phyloP scores from a whole-genome alignment of 192 early-diverging fungal genomes.

The Mortierella claussenii region DNA sequence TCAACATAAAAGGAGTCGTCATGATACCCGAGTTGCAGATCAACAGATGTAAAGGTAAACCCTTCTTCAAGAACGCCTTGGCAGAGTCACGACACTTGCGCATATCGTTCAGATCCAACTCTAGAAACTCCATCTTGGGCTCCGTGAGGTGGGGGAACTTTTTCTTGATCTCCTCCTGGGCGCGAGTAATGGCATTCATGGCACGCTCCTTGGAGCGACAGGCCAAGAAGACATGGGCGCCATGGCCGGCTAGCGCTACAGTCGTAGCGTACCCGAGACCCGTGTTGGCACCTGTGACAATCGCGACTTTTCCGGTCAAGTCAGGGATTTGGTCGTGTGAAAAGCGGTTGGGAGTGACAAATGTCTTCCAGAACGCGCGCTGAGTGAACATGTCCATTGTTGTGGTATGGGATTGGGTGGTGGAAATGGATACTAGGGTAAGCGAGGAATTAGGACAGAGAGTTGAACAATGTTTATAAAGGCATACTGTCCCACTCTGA shows the following conservation, averaged over 20 bases:
- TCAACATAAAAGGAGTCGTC: conserved; percentile 30
- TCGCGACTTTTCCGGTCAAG: conserved; percentile 51
- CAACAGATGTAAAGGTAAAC: conserved; percentile 57
- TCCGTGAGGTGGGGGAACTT: neutral
- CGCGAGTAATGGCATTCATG: conserved; percentile 6
- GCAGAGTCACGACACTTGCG: conserved; percentile 19
- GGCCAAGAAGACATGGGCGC: conserved; percentile 7
- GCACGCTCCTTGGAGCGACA: neutral
- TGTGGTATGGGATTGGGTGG: neutral
- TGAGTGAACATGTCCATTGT: neutral
- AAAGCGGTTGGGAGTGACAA: conserved; percentile 7
- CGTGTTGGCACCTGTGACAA: too few relatives aligned
- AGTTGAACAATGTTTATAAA: too few relatives aligned
- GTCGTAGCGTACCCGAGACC: conserved; percentile 47
- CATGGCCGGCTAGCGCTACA: conserved; percentile 24
- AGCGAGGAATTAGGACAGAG: neutral
- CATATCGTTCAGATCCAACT: conserved; percentile 35
- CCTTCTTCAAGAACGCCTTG: conserved; percentile 35
- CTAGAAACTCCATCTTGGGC: conserved; percentile 29
- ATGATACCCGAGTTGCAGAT: conserved; percentile 50
- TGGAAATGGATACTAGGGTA: neutral
- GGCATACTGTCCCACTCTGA: too few relatives aligned
- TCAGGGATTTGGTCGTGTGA: conserved; percentile 49
- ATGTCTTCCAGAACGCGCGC: conserved; percentile 14
- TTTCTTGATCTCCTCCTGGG: neutral